Base-by-base conservation (phyloP, 768 basidiomycete genomes). In the Termitomyces bulborhizus region DNA sequence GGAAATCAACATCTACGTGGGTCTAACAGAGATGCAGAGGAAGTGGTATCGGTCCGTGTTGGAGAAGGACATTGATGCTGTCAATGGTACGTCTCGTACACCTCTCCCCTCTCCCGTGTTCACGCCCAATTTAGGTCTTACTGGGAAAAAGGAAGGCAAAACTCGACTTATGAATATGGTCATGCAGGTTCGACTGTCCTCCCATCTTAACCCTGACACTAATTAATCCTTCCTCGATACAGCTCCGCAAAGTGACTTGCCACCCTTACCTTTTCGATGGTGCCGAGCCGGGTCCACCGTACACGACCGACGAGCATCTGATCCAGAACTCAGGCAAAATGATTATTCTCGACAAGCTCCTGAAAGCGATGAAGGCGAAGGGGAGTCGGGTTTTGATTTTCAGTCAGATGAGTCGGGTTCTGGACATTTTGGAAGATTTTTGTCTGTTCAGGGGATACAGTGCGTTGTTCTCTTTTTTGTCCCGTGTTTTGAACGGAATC, bases 361-460 rank as follows among this genome's bases (percentile, higher is more conserved):
- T 98, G 18, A 76, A 76, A 54, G 83, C 80, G 34, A 88, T 98
- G 91, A 93, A 91, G 65, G 85, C 73, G 24, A 94, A 94, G 68
- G 95, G 93, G n/a, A 96, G 93, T 3, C 83, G 96, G 7, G 90
- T 94, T 3, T 82, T 98, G 61, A 97, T 99, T 57, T 99, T 99
- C 76, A 96, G 93, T 63, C 97, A 98, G 70, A 98, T 99, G 97
- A 95, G 92, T 71, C 87, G 97, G n/a, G 90, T 98, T 55, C 78
- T 98, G 47, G 97, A 99, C 69, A 98, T 99, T 56, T 70, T 99
- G 44, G 96, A 98, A 67, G 96, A 98, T 66, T 98, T 95, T 69
- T 98, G 94, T 69, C 75, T 96, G 57, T 99, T 98, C 76, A 76
- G 95, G 45, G 73, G 73, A 54, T 95, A 89, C 71, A 86, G 96